These are phyloP conservation scores for Globisporangium uncinulatum DNA, from an alignment of 352 stramenopile species.

Conservation along the genomic window DNA sequence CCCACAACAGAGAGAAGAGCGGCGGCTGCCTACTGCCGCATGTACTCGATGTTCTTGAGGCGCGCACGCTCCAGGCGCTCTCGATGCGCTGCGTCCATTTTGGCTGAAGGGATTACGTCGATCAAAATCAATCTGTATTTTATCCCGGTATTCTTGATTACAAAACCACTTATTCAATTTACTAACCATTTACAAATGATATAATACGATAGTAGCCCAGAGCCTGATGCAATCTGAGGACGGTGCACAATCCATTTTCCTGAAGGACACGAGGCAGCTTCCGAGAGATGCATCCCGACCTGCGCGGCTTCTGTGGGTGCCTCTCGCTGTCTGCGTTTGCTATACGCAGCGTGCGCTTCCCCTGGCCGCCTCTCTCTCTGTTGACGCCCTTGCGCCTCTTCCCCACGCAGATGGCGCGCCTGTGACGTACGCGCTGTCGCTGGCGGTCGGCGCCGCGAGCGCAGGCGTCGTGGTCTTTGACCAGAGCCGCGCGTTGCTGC, in stretches of 20 bases:
- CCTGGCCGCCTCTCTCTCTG: neutral
- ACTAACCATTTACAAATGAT: too few species aligned
- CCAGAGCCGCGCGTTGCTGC: conserved; percentile 40
- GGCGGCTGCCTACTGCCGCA: conserved; percentile 29
- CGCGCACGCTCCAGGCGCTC: conserved; percentile 58
- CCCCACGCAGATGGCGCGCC: conserved; percentile 52
- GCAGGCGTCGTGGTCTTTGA: conserved; percentile 62
- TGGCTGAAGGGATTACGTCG: neutral
- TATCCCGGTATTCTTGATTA: too few species aligned
- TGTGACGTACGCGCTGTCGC: conserved; percentile 72
- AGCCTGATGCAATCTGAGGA: too few species aligned
- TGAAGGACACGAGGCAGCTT: too few species aligned
- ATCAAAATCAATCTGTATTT: too few species aligned
- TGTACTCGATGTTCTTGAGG: conserved; percentile 73
- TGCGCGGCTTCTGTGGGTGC: conserved; percentile 80
- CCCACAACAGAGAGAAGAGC: neutral
- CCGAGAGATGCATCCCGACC: conserved; percentile 56
- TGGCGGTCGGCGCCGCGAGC: conserved; percentile 60
- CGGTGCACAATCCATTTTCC: too few species aligned
- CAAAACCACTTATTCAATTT: too few species aligned
- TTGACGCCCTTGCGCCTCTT: neutral
- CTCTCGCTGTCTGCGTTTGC: conserved; percentile 56
- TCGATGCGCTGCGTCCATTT: conserved; percentile 40
- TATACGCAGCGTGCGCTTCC: neutral
- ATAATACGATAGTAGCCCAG: too few species aligned